Conservation (phyloP, 495 filamentous ascomycete species). For the Immersiella caudata region DNA sequence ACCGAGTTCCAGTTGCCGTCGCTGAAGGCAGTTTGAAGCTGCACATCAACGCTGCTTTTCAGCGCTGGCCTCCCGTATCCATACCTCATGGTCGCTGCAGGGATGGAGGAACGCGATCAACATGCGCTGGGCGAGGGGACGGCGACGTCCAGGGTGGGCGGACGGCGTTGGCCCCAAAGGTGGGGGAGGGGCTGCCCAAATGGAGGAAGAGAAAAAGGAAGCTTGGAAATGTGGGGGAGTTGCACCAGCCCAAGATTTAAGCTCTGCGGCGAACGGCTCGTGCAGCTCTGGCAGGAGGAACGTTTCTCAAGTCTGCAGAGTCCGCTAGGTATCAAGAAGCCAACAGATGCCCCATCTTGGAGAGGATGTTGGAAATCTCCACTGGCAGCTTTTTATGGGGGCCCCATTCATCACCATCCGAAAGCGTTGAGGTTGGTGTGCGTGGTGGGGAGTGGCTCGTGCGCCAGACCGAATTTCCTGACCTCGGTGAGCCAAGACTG, state of each 20-base stretch:
- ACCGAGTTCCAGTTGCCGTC: conserved; percentile 49
- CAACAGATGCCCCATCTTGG: background rate
- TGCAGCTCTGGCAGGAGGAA: background rate
- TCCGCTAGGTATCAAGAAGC: background rate
- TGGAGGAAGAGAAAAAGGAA: background rate
- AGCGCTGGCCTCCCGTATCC: conserved; percentile 36
- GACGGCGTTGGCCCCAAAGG: background rate
- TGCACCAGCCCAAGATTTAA: background rate
- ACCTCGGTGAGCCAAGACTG: background rate
- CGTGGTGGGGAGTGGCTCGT: conserved; percentile 3
- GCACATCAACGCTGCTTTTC: conserved; percentile 42
- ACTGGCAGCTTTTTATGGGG: conserved; percentile 3
- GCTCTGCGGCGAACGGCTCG: background rate
- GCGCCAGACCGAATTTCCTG: conserved; percentile 1
- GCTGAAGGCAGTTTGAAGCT: conserved; percentile 44
- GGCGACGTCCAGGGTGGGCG: background rate
- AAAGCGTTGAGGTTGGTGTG: conserved; percentile 13
- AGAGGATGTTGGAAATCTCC: background rate
- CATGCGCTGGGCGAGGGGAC: background rate
- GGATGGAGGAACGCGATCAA: background rate
- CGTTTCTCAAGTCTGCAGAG: background rate
- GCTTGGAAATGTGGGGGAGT: background rate
- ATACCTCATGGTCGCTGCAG: conserved; percentile 31
- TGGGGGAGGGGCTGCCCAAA: no score
- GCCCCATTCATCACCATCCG: conserved; percentile 13